Evolutionary conservation across 1,139 yeast genomes (phyloP), one percentile per base, ranked within the genome.

Genomic region (Geotrichum aggregatum): DNA sequence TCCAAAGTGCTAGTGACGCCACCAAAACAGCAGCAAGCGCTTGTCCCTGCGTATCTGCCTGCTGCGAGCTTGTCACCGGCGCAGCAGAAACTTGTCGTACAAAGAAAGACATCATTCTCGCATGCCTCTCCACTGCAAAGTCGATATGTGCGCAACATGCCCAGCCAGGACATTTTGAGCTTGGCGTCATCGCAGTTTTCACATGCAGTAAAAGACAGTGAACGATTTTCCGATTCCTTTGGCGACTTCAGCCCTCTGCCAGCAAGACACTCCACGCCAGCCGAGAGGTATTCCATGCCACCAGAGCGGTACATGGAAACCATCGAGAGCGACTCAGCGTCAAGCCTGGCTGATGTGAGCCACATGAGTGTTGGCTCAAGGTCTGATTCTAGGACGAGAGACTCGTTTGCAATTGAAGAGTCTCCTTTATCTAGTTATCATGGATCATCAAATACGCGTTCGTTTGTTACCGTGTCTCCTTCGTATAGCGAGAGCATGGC

Each of bases 301-400:
- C 42, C 42, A 5, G 42, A 39, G 30, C 13, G 42, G 7, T 39
- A 21, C 30, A 39, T 39, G 42, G 42, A 39, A 21, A 39, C 42
- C 1, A 39, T 39, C 22, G 30, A 19, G 16, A 39, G 42, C 16
- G 30, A 39, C 22, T 39, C 42, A 3, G 42, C 8, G 13, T n/a
- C 30, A n/a, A 39, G 42, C 30, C n/a, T 18, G 16, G 30, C 18
- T 3, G 10, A 21, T 10, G 11, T 19, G 8, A 24, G 28, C 28
- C 28, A 24, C 8, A 24, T 8, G 5, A 24, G 28, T 24, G 28
- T 24, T 8, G 7, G 8, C 8, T 5, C 28, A 5, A 5, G 8
- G 22, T 21, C 18, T 11, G 11, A 13, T 13, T n/a, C 5, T 14
- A 14, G 36, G 18, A 33, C 18, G 6, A 14, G 18, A 14, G 36